A percentile compares a stretch with the other conserved stretches of the same genome.
These are phyloP conservation scores for Luffa aegyptiaca DNA, from an alignment of 306 rosid genomes.

Conservation along the genomic window DNA sequence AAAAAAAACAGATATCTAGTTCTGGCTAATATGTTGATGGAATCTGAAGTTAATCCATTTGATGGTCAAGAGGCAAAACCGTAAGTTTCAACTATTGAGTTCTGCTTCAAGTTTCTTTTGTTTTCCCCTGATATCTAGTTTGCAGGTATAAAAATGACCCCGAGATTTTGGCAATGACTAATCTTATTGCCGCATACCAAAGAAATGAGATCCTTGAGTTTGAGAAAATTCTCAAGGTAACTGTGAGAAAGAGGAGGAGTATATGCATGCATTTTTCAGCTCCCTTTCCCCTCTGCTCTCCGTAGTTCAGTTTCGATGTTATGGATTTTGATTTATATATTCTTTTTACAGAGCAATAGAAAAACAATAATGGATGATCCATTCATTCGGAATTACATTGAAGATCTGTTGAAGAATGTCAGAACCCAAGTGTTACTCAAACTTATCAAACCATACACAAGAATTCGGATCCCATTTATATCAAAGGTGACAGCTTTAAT, in stretches of 20 bases:
- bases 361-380: slow-evolving; percentile 96
- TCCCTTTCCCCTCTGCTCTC: background rate
- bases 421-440: slow-evolving; percentile 96
- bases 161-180: slow-evolving; percentile 98
- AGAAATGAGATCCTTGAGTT: slow-evolving; percentile 93
- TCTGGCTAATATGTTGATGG: slow-evolving; percentile 64
- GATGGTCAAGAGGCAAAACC: slow-evolving; percentile 53
- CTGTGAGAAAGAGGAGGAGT: background rate
- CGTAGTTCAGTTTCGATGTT: background rate
- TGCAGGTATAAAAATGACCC: slow-evolving; percentile 93
- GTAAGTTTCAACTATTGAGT: slow-evolving; percentile 20
- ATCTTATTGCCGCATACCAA: slow-evolving; percentile 93
- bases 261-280: background rate
- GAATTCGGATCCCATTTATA: slow-evolving; percentile 92
- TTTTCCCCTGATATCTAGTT: slow-evolving; percentile 14
- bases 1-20: slow-evolving; percentile 64
- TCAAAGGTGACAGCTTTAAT: slow-evolving; percentile 48
- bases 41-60: slow-evolving; percentile 44
- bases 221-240: slow-evolving; percentile 90
- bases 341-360: slow-evolving; percentile 47
- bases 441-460: slow-evolving; percentile 94
- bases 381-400: slow-evolving; percentile 88
- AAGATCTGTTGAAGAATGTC: slow-evolving; percentile 90
- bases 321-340: background rate
- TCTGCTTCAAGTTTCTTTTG: background rate